Conservation (phyloP, 2,329 filamentous ascomycete species). For the Leptographium galeiforme region DNA sequence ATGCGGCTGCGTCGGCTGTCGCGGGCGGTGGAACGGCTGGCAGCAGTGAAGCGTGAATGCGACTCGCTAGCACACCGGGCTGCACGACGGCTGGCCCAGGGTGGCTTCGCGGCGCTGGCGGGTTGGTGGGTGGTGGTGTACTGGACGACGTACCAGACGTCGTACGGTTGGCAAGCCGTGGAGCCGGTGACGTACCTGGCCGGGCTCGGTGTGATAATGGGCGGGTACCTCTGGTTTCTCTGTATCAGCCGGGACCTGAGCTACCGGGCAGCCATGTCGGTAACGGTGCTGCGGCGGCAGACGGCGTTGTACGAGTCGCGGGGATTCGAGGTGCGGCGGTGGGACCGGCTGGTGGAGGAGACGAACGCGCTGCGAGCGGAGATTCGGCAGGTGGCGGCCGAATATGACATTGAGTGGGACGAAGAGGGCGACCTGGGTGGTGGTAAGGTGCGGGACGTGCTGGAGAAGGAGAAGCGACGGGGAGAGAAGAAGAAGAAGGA, state of each 20-base stretch:
- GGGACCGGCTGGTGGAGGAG: constrained; percentile 69
- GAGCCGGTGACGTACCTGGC: constrained; percentile 85
- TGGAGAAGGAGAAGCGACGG: constrained; percentile 38
- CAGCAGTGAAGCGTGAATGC: constrained; percentile 68
- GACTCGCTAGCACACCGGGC: constrained; percentile 63
- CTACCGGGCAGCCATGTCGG: constrained; percentile 75
- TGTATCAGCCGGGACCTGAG: constrained; percentile 84
- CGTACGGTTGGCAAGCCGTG: constrained; percentile 80
- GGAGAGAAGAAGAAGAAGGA: constrained; percentile 24
- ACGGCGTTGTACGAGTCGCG: constrained; percentile 59
- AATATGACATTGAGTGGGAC: constrained; percentile 88
- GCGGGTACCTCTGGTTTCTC: constrained; percentile 85
- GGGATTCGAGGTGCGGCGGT: constrained; percentile 62
- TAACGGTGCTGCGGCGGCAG: constrained; percentile 71
- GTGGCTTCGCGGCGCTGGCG: constrained; percentile 59
- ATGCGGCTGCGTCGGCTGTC: constrained; percentile 62
- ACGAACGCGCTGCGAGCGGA: constrained; percentile 65
- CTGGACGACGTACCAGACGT: constrained; percentile 55
- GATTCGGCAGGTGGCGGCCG: constrained; percentile 65
- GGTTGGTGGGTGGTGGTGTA: constrained; percentile 79
- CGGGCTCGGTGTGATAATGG: constrained; percentile 74
- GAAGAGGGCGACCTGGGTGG: constrained; percentile 55
- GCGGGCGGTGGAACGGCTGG: constrained; percentile 51
- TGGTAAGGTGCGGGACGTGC: constrained; percentile 44
- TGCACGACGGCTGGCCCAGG: constrained; percentile 67